These are phyloP conservation scores for Didymella pomorum DNA, from an alignment of 2,329 filamentous ascomycete genomes.

Conservation along the genomic window DNA sequence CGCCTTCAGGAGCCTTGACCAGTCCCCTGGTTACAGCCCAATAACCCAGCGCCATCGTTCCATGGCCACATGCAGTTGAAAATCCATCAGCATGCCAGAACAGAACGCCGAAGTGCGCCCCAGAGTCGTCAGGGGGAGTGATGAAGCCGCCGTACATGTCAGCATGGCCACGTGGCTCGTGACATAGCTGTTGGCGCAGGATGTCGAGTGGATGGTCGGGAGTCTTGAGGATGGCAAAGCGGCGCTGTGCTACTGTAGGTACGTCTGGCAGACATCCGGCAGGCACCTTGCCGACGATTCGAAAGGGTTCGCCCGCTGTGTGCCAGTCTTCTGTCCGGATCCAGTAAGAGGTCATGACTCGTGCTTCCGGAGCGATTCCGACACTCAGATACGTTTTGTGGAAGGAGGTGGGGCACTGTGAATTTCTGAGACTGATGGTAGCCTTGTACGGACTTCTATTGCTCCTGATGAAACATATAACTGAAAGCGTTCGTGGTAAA, in stretches of 20 bases:
- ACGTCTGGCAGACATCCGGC: conserved; percentile 2
- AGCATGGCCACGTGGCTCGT: conserved; percentile 59
- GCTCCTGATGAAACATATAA: background rate
- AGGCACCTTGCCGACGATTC: conserved; percentile 15
- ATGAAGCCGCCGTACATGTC: conserved; percentile 63
- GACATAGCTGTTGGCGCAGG: conserved; percentile 19
- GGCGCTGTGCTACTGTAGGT: conserved; percentile 16
- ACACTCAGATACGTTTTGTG: background rate
- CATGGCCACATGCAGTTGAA: conserved; percentile 62
- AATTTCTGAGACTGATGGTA: too few relatives aligned
- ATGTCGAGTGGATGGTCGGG: conserved; percentile 12
- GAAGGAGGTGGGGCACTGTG: background rate
- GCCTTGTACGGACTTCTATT: background rate
- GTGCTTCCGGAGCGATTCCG: background rate
- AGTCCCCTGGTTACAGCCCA: conserved; percentile 15
- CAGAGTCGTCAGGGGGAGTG: conserved; percentile 50
- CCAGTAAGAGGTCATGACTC: conserved; percentile 9
- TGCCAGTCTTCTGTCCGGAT: conserved; percentile 23
- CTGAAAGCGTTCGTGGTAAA: background rate
- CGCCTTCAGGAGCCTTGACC: conserved; percentile 5
- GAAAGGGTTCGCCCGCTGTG: conserved; percentile 23
- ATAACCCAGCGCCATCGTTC: conserved; percentile 58
- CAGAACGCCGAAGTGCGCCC: conserved; percentile 59
- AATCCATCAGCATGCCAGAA: conserved; percentile 60
- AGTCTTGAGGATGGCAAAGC: conserved; percentile 6